phyloP scores from a whole-genome alignment of 2,329 filamentous ascomycete genomes.

The Blastomyces silverae region DNA sequence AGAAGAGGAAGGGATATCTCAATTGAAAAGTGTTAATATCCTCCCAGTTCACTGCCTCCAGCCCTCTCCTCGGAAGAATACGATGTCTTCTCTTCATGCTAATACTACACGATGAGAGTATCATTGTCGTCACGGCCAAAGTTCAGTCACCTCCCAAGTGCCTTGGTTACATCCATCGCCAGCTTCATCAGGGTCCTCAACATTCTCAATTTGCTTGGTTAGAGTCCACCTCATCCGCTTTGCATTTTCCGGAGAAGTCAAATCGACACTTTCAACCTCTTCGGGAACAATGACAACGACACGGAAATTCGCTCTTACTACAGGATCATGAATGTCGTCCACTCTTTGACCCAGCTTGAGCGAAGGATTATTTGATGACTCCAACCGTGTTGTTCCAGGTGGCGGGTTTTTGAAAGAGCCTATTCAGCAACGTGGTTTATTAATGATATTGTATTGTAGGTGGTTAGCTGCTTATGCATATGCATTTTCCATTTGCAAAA shows the following conservation, averaged over 20 bases:
- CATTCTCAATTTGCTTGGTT: constrained; percentile 38
- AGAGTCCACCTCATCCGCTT: constrained; percentile 63
- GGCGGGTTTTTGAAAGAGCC: constrained; percentile 67
- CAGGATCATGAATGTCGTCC: constrained; percentile 59
- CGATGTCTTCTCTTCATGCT: neutral
- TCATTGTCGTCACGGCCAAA: constrained; percentile 52
- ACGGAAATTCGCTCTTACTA: constrained; percentile 69
- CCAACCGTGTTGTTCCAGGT: constrained; percentile 56
- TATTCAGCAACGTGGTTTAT: constrained; percentile 15
- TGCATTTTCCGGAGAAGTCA: constrained; percentile 58
- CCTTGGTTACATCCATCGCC: constrained; percentile 20
- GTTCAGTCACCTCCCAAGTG: constrained; percentile 61
- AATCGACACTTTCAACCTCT: constrained; percentile 66
- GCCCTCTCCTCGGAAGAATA: neutral
- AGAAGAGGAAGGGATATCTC: neutral
- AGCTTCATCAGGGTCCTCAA: constrained; percentile 26
- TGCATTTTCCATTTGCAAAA: constrained; percentile 9
- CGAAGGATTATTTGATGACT: constrained; percentile 43
- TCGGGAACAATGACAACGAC: constrained; percentile 80
- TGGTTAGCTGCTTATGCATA: constrained; percentile 4
- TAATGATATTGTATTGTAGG: neutral
- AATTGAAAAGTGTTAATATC: neutral
- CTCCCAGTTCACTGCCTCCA: neutral
- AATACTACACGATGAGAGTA: neutral
- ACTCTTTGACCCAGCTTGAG: constrained; percentile 57